Conservation (phyloP, 352 stramenopile genomes). For the Phytophthora syringae region DNA sequence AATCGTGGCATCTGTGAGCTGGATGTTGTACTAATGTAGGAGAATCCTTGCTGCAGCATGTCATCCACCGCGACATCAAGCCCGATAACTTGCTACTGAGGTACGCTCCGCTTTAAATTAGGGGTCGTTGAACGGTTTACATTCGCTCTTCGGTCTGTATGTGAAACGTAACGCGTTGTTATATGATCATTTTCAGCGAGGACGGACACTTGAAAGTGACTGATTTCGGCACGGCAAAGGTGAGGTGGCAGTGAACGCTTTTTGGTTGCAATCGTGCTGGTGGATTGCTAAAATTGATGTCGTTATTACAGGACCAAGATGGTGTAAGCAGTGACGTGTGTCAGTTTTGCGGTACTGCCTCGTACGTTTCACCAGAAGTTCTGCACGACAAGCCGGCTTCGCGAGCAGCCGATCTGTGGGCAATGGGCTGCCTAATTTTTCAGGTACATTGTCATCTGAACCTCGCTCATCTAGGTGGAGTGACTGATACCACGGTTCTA, state of each 20-base stretch:
- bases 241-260: slow-evolving; percentile 16
- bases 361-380: slow-evolving; percentile 93
- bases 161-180: not conserved
- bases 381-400: slow-evolving; percentile 83
- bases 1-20: not conserved
- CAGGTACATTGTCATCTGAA: slow-evolving; percentile 40
- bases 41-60: slow-evolving; percentile 57
- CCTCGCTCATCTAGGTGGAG: not conserved
- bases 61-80: slow-evolving; percentile 98
- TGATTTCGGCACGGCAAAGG: slow-evolving; percentile 91
- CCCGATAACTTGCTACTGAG: slow-evolving; percentile 91
- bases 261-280: not conserved
- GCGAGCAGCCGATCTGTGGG: slow-evolving; percentile 90
- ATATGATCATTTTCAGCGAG: slow-evolving; percentile 33
- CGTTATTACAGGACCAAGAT: slow-evolving; percentile 66
- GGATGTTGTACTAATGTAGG: not conserved
- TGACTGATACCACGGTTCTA: not conserved
- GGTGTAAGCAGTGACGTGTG: slow-evolving; percentile 59
- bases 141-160: not conserved
- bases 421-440: slow-evolving; percentile 91
- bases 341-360: slow-evolving; percentile 91
- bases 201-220: slow-evolving; percentile 90
- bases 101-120: slow-evolving; percentile 28
- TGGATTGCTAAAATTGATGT: slow-evolving; percentile 9
- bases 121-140: not conserved